Evolutionary conservation across 768 basidiomycete species (phyloP), one percentile per base, ranked within the genome.

Genomic region (Auricularia sp.): DNA sequence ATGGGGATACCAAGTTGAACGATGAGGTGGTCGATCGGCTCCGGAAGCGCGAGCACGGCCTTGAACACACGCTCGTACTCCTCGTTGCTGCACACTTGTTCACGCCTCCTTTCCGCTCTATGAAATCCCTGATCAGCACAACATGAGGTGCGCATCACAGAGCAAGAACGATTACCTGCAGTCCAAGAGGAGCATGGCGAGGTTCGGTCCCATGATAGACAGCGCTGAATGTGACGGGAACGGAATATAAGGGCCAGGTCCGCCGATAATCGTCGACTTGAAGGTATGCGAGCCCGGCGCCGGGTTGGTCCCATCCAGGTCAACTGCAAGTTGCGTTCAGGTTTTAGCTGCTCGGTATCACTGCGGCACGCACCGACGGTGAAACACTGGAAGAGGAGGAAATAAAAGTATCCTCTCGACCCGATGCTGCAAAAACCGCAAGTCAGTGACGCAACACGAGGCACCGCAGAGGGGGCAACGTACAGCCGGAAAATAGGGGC

Each of bases 331-430:
- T 53, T 29, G 29, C 64, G 67, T 47, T 64, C 12, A 39, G 3
- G 18, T 51, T 53, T 39, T 39, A 21, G 16, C 18, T 36, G 61
- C 21, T 23, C 64, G 61, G 65, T 35, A 14, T 16, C 62, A 62
- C 63, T 12, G 11, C 62, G 23, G 51, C 67, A 62, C 82, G 62
- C 69, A 90, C 90, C 83, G 67, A 88, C 87, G 69, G 90, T 84
- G 73, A 95, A 95, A 68, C 90, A 91, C 69, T 99, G 96, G 79
- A 99, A 98, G 1, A 99, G 79, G 23, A 96, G 79, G 77, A 87
- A 99, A 79, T 87, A 95, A 74, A 95, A 95, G 76, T 94, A 97
- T 23, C 87, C 92, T 68, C 90, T 79, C 0, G 84, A 75, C 5
- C 95, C 96, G 63, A 98, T 90, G 7, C 88, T 91, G 65, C 56